A percentile compares a stretch with the other conserved stretches of the same genome.
These are phyloP conservation scores for Saccharata proteae DNA, from an alignment of 2,329 filamentous ascomycete genomes.

Conservation along the genomic window DNA sequence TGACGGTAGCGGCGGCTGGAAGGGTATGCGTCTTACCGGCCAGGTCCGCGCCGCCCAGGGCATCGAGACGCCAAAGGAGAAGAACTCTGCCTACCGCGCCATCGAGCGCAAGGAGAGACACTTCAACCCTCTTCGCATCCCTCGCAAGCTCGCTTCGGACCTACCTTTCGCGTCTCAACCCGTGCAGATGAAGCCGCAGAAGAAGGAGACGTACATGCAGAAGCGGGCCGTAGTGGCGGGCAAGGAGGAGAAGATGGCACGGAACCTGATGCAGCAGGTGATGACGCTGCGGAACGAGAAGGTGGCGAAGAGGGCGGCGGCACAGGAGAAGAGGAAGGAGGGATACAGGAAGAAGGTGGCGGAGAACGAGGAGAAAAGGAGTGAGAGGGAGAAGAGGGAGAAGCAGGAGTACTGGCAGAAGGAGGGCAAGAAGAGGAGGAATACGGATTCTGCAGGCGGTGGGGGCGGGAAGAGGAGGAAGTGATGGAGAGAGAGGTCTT, in stretches of 20 bases:
- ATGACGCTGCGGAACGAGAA: constrained; percentile 86
- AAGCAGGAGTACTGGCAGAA: constrained; percentile 84
- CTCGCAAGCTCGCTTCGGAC: constrained; percentile 64
- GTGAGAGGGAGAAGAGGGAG: constrained; percentile 78
- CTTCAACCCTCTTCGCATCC: constrained; percentile 56
- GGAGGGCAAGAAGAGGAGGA: constrained; percentile 71
- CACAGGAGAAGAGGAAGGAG: constrained; percentile 78
- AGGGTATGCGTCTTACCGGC: constrained; percentile 86
- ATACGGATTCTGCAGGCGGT: constrained; percentile 40
- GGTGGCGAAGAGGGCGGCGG: constrained; percentile 64
- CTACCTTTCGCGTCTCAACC: constrained; percentile 92
- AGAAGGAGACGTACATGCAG: constrained; percentile 77
- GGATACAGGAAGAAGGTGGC: constrained; percentile 74
- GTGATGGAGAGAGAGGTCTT: too few species aligned
- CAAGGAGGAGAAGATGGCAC: constrained; percentile 73
- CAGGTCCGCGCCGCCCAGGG: constrained; percentile 70
- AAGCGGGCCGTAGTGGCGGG: constrained; percentile 81
- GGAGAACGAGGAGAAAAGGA: constrained; percentile 73
- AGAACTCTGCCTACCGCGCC: constrained; percentile 73
- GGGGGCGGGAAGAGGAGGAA: constrained; percentile 17
- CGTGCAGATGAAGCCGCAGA: constrained; percentile 65
- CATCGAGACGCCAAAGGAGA: constrained; percentile 64
- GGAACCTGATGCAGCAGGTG: constrained; percentile 85
- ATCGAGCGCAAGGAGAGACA: constrained; percentile 40
- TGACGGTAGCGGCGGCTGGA: constrained; percentile 47